Evolutionary conservation across 768 basidiomycete genomes (phyloP).

Genomic region (Boletus patriciae): DNA sequence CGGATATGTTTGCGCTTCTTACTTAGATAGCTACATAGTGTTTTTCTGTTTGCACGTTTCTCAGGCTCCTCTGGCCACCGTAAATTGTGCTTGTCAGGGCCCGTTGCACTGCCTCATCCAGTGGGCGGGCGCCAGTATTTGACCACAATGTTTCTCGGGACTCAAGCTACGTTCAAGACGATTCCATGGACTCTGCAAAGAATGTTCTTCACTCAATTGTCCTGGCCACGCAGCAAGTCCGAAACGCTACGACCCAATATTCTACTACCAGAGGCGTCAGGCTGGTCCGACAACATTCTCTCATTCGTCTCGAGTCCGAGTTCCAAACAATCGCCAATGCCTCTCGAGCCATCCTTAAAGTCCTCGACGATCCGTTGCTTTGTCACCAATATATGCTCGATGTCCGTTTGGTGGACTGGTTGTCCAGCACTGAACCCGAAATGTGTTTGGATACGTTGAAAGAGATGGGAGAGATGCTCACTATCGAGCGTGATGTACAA

Average conservation of each 20-base stretch:
- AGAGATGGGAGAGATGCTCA: not conserved
- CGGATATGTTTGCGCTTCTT: not conserved
- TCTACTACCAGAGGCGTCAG: not conserved
- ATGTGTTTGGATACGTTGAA: not conserved
- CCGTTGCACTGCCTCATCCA: too few relatives aligned
- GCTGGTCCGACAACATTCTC: not conserved
- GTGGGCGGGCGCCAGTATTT: too few relatives aligned
- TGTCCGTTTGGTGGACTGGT: slow-evolving; percentile 4
- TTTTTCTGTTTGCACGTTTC: not conserved
- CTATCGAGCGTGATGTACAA: not conserved
- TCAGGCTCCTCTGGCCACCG: too few relatives aligned
- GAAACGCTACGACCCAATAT: not conserved
- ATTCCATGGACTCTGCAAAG: slow-evolving; percentile 3
- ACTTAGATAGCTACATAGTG: not conserved
- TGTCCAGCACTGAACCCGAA: slow-evolving; percentile 1
- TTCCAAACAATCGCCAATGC: slow-evolving; percentile 5
- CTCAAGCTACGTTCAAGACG: too few relatives aligned
- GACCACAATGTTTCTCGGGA: too few relatives aligned
- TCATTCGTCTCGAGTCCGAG: slow-evolving; percentile 4
- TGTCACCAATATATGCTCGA: slow-evolving; percentile 1
- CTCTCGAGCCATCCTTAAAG: slow-evolving; percentile 5
- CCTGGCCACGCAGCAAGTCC: not conserved
- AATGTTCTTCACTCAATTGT: not conserved
- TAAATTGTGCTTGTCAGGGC: too few relatives aligned
- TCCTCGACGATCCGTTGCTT: not conserved